phyloP scores from a whole-genome alignment of 1,284 basidiomycete genomes.

The Baeospora myosura region DNA sequence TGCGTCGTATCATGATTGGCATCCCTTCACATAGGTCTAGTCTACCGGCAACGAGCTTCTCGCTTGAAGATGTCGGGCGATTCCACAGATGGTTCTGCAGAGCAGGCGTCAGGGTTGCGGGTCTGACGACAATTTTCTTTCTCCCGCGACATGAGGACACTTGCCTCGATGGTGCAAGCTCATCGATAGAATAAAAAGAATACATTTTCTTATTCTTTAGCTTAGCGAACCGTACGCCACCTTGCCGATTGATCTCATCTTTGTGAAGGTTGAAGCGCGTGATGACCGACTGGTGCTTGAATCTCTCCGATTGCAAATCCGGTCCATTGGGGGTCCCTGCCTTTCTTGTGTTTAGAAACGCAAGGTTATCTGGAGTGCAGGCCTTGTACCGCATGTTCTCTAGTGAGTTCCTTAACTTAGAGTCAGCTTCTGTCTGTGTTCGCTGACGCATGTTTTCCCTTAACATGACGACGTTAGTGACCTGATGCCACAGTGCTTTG shows the following conservation, averaged over 20 bases:
- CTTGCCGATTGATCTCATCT: conserved; percentile 14
- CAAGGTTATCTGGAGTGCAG: conserved; percentile 27
- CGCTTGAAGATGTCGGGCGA: conserved; percentile 14
- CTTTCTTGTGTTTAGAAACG: conserved; percentile 20
- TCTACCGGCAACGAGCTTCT: conserved; percentile 6
- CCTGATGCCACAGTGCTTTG: conserved; percentile 27
- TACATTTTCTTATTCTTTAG: conserved; percentile 5
- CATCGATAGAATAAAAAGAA: conserved; percentile 12
- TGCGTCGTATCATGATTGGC: conserved; percentile 19
- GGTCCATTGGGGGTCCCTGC: conserved; percentile 7
- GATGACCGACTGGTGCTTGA: too few species aligned
- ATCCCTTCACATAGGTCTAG: conserved; percentile 9
- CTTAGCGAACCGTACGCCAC: conserved; percentile 13
- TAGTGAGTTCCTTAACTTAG: conserved; percentile 20
- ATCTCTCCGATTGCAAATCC: too few species aligned
- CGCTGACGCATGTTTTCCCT: conserved; percentile 31
- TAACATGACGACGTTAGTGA: conserved; percentile 28
- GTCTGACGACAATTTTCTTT: neutral
- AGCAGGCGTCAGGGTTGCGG: conserved; percentile 2
- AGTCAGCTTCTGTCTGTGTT: conserved; percentile 17
- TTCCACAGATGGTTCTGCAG: conserved; percentile 17
- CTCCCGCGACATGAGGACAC: neutral
- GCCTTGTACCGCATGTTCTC: conserved; percentile 28
- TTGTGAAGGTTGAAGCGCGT: conserved; percentile 13
- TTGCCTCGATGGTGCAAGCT: neutral